Evolutionary conservation across 2,329 filamentous ascomycete genomes (phyloP).

Genomic region (Zymoseptoria tritici): DNA sequence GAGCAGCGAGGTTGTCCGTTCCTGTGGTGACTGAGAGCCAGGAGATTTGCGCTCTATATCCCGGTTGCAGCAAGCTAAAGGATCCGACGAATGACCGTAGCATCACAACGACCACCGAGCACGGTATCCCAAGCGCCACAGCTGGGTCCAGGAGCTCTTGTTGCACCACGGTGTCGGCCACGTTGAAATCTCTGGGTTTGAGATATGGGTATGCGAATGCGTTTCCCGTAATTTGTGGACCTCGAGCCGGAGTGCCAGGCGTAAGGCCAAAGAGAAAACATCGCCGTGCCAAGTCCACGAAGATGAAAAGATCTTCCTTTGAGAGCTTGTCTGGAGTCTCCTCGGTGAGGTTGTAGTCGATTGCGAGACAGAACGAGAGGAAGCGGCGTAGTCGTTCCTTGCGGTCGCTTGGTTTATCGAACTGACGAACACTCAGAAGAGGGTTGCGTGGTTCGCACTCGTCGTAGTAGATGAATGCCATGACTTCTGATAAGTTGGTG

Average conservation of each 20-base stretch:
- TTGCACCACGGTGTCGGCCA: background rate
- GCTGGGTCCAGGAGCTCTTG: background rate
- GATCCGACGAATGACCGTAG: background rate
- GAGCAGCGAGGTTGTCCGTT: background rate
- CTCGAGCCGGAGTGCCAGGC: too few relatives aligned
- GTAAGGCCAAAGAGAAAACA: too few relatives aligned
- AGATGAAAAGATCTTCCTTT: background rate
- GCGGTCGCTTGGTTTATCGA: too few relatives aligned
- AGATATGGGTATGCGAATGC: too few relatives aligned
- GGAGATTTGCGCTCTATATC: background rate
- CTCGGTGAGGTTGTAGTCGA: background rate
- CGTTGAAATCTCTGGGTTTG: background rate
- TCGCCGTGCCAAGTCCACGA: too few relatives aligned
- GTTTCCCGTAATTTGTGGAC: too few relatives aligned
- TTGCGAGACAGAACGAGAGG: slow-evolving; percentile 2
- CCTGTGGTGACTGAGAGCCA: too few relatives aligned
- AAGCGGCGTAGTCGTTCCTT: background rate
- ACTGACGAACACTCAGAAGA: too few relatives aligned
- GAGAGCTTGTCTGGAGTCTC: slow-evolving; percentile 1
- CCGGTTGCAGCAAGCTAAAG: background rate
- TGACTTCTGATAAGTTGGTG: too few relatives aligned
- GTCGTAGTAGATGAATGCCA: too few relatives aligned
- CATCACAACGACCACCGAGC: background rate
- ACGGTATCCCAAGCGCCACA: background rate
- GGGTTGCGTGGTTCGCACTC: too few relatives aligned